Evolutionary conservation across 2,329 filamentous ascomycete genomes (phyloP), one percentile per base, ranked within the genome.

Genomic region (Xylariaceae sp.): DNA sequence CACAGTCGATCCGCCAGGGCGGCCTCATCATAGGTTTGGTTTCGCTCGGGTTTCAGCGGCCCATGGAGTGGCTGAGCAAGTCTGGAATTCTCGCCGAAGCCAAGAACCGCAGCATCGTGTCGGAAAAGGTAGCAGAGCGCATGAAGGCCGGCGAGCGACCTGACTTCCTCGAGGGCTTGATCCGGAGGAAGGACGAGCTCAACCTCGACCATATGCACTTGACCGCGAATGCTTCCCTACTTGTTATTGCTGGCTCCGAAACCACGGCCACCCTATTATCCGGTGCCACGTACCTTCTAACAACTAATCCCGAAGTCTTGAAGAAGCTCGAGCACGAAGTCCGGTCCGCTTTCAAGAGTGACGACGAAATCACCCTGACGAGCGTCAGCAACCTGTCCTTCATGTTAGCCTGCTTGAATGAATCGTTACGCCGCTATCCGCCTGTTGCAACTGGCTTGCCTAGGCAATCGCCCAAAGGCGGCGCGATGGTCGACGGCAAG

Each of bases 211-310:
- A 62, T 2, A 21, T 24, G 2, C 23, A 57, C 20, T 26, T 70
- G 1, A 37, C 49, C 0, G 24, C 24, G 20, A 70, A 67, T 35
- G 60, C 64, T 1, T 49, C 40, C 6, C 40, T 69, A 0, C 59
- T 75, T 5, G 67, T 81, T 20, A 60, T 76, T 3, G 78, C 77
- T 1, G 78, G 79, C 3, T 77, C 75, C 2, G 79, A 81, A 58
- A 82, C 79, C 1, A 80, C 78, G 0, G 76, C 78, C 0, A 79
- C 77, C 0, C 62, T 76, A 1, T 64, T 81, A 2, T 64, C 69
- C 54, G 62, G 76, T 53, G 60, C 68, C 55, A 63, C 67, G 0
- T 81, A 70, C 52, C 61, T 75, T 5, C 64, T 81, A 3, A 60
- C 75, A 2, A 68, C 65, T 0, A 67, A 77, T 45, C 72, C 70